Evolutionary conservation across 2,329 filamentous ascomycete genomes (phyloP), one percentile per base, ranked within the genome.

Genomic region (Leptographium galeiforme): DNA sequence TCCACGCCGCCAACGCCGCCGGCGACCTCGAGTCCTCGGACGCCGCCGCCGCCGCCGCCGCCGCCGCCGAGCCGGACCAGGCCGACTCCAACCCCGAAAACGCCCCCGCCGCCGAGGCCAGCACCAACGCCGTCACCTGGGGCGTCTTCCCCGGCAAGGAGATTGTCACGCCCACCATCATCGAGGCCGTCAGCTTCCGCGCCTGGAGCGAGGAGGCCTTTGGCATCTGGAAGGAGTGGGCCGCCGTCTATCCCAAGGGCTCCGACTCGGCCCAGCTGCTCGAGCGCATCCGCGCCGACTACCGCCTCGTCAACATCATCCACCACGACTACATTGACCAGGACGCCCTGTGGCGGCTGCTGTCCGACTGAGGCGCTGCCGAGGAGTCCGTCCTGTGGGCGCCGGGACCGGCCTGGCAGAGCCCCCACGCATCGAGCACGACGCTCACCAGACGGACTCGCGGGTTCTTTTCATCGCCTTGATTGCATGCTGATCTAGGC

Each of bases 101-200:
- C 11, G 52, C 52, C 25, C 48, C 40, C 0, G 55, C 50, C 7
- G 65, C 60, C 41, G 68, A 66, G 61, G 68, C 69, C 33, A 82
- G 79, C 61, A 91, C 94, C 34, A 96, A 97, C 63, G 89, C 91
- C 0, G 93, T 98, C 2, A 98, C 93, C 1, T 98, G 93, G 93
- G 93, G 93, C 68, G 94, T 98, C 34, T 98, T 97, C 72, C 91
- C 93, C 0, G 93, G 93, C 55, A 95, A 97, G 67, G 93, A 98
- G 69, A 96, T 98, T 64, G 89, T 98, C 30, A 93, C 98, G 68
- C 93, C 93, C 14, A 98, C 93, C 14, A 96, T 98, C 62, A 93
- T 98, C 51, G 93, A 98, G 71, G 94, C 89, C 16, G 85, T 98
- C 66, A 95, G 88, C 67, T 98, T 98, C 78, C 75, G 97, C 51